Conservation (phyloP, 257 asterid species). For the Solanum sejunctum region DNA sequence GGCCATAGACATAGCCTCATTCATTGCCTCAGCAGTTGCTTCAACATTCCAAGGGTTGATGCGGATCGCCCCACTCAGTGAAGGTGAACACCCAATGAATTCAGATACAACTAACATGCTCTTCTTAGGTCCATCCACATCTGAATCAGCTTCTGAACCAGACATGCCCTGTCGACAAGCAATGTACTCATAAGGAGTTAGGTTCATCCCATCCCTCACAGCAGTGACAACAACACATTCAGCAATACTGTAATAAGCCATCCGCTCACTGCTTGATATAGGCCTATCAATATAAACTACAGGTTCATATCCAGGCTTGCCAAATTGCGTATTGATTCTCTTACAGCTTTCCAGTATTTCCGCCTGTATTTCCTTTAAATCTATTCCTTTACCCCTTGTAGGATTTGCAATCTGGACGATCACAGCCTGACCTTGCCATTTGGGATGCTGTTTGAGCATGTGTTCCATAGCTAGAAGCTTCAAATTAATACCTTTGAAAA, state of each 20-base stretch:
- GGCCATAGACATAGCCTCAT: constrained; percentile 57
- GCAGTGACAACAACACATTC: constrained; percentile 90
- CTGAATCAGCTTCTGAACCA: constrained; percentile 35
- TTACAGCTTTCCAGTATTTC: constrained; percentile 60
- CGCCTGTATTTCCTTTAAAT: constrained; percentile 44
- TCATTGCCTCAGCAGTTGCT: constrained; percentile 65
- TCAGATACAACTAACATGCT: constrained; percentile 88
- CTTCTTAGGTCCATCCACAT: constrained; percentile 49
- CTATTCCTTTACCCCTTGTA: constrained; percentile 66
- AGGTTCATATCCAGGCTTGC: constrained; percentile 79
- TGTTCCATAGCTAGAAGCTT: constrained; percentile 81
- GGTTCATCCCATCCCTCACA: constrained; percentile 88
- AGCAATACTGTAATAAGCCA: constrained; percentile 79
- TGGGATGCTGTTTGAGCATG: constrained; percentile 65
- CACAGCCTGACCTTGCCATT: constrained; percentile 77
- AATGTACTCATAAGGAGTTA: constrained; percentile 79
- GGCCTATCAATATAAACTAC: constrained; percentile 40
- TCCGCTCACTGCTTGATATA: constrained; percentile 61
- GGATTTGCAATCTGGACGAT: constrained; percentile 78
- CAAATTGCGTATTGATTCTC: constrained; percentile 53
- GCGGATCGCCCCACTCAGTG: constrained; percentile 78
- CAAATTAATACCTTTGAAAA: constrained; percentile 81
- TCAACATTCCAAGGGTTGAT: constrained; percentile 77
- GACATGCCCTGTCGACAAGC: constrained; percentile 68
- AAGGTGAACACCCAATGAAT: constrained; percentile 87